A percentile compares a stretch with the other conserved stretches of the same genome.
Conservation (phyloP, 805 yeast genomes). For the Yueomyces sinensis region DNA sequence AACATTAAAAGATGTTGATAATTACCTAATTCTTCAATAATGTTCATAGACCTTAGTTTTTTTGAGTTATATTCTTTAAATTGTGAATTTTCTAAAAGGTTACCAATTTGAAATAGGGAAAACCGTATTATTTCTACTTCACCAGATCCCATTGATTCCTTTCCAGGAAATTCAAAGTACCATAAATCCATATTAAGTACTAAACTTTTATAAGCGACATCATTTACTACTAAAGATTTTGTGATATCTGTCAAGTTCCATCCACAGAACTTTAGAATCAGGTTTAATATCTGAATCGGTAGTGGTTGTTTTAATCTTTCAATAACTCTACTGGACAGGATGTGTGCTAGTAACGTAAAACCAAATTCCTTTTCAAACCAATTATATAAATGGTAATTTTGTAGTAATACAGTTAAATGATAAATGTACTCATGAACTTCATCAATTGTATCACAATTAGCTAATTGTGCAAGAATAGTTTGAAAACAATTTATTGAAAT, state of each 20-base stretch:
- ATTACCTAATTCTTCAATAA: slow-evolving; percentile 24
- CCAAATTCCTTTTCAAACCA: slow-evolving; percentile 13
- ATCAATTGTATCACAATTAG: slow-evolving; percentile 4
- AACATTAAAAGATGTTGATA: slow-evolving; percentile 24
- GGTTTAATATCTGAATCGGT: slow-evolving; percentile 32
- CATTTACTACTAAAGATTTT: slow-evolving; percentile 45
- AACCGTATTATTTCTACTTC: slow-evolving; percentile 34
- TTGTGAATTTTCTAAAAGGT: slow-evolving; percentile 40
- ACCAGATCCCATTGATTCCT: slow-evolving; percentile 1
- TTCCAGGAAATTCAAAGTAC: slow-evolving; percentile 19
- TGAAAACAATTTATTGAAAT: slow-evolving; percentile 9
- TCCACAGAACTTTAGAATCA: slow-evolving; percentile 41
- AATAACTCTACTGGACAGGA: slow-evolving; percentile 6
- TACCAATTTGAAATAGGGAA: slow-evolving; percentile 44
- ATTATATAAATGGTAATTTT: slow-evolving; percentile 5
- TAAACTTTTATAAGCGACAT: slow-evolving; percentile 41
- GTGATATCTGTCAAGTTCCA: slow-evolving; percentile 36
- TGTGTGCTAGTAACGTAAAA: slow-evolving; percentile 10
- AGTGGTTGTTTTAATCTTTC: slow-evolving; percentile 16
- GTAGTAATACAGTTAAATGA: slow-evolving; percentile 10
- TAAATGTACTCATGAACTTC: slow-evolving; percentile 6
- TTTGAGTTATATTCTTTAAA: slow-evolving; percentile 36
- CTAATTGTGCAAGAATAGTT: slow-evolving; percentile 7
- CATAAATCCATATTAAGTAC: slow-evolving; percentile 55
- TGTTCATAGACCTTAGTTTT: slow-evolving; percentile 40